phyloP scores from a whole-genome alignment of 2,329 filamentous ascomycete species.

The Penicillium hordei region DNA sequence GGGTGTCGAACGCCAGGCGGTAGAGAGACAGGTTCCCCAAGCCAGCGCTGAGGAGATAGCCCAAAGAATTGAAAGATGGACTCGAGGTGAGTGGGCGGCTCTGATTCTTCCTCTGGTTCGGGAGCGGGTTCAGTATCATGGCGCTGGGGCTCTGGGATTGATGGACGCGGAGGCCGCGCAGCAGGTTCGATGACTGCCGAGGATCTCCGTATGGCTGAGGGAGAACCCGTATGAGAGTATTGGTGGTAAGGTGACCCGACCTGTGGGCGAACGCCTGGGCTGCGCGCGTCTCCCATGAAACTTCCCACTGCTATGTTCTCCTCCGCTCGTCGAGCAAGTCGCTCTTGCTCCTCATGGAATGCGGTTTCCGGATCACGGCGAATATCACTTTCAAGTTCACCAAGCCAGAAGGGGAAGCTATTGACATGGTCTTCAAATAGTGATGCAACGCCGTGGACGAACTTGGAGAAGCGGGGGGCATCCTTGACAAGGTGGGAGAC shows the following conservation, averaged over 20 bases:
- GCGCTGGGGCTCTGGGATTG: conserved; percentile 39
- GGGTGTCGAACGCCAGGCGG: conserved; percentile 89
- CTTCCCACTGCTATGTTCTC: conserved; percentile 89
- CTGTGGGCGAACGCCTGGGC: conserved; percentile 30
- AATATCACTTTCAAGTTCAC: conserved; percentile 88
- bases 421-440: conserved; percentile 97
- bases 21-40: conserved; percentile 56
- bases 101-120: conserved; percentile 36
- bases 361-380: conserved; percentile 86
- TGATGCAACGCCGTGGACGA: conserved; percentile 86
- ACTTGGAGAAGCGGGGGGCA: conserved; percentile 90
- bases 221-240: conserved; percentile 25
- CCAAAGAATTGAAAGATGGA: conserved; percentile 81
- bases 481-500: conserved; percentile 88
- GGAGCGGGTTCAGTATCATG: conserved; percentile 36
- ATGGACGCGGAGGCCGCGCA: conserved; percentile 30
- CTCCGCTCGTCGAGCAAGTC: conserved; percentile 75
- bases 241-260: conserved; percentile 38
- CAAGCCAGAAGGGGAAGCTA: conserved; percentile 92
- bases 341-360: conserved; percentile 87
- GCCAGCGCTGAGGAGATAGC: conserved; percentile 69
- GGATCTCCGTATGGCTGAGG: conserved; percentile 22
- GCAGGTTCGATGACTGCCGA: conserved; percentile 29
- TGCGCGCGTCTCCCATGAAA: conserved; percentile 63
- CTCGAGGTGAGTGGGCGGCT: conserved; percentile 60